Base-by-base conservation (phyloP, 208 protist genomes). In the Porcisia deanei region DNA sequence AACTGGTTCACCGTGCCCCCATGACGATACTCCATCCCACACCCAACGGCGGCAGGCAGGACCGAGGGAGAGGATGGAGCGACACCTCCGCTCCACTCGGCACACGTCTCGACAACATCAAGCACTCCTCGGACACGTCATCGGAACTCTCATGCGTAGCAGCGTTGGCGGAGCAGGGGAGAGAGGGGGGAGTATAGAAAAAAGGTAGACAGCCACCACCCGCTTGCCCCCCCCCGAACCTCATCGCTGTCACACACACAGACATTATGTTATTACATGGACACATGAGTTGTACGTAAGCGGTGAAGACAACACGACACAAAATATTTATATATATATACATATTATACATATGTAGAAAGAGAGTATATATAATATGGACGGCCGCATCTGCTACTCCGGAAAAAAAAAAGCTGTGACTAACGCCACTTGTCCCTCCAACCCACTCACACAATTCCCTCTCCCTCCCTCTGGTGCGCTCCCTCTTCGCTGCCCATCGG, bases 1-100 rank as follows among this genome's bases (percentile, higher is more conserved):
- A 67, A 30, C 30, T 82, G 45, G 78, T 82, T 9, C 58, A 59
- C 53, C 72, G 78, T 1, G 10, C 68, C 1, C 78, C 73, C 2
- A 49, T 78, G 73, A 14, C 59, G 57, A 3, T 30, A 58, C 3
- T 58, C 10, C 60, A 16, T 20, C 20, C 25, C 16, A 30, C 5
- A 25, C 49, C 16, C 52, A 53, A 53, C 67, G n/a, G 25, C 67
- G 30, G 18, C 30, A 30, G 3, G 47, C 66, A 68, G 3, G 18
- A 20, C 2, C 18, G 25, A 55, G 43, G 8, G 12, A 7, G 45
- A 25, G 22, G 25, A 10, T n/a, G 10, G 43, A 55, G 25, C 45
- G 65, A n/a, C 47, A 14, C 45, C 8, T 22, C 65, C 30, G 30
- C 57, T 10, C 14, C 5, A 41, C 39, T 60, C 66, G 0, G 60